A percentile compares a stretch with the other conserved stretches of the same genome.
phyloP scores from a whole-genome alignment of 208 protist species.

The Herpetomonas samuelpessoai region DNA sequence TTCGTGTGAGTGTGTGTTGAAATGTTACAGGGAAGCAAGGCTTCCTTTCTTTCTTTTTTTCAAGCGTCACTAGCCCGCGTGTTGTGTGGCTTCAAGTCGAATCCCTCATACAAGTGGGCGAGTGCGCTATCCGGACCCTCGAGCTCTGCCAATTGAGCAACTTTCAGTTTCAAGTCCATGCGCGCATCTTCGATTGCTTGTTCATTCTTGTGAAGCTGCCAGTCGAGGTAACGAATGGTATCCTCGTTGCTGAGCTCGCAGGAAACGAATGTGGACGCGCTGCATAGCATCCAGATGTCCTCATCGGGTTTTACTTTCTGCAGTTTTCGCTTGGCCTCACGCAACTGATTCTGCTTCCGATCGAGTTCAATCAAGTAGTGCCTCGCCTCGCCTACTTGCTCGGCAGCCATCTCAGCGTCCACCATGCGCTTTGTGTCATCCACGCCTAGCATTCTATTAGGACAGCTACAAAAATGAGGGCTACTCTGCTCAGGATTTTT shows the following conservation, averaged over 20 bases:
- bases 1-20: not conserved
- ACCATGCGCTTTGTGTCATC: constrained; percentile 21
- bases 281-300: constrained; percentile 72
- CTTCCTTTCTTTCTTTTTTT: constrained; percentile 1
- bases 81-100: constrained; percentile 50
- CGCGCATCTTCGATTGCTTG: constrained; percentile 58
- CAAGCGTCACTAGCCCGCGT: not conserved
- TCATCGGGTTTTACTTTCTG: constrained; percentile 36
- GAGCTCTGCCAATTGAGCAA: constrained; percentile 70
- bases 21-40: constrained; percentile 4
- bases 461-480: no score
- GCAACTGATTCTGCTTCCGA: constrained; percentile 75
- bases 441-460: constrained; percentile 14
- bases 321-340: constrained; percentile 62
- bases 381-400: constrained; percentile 64
- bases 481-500: no score
- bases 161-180: constrained; percentile 71
- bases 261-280: constrained; percentile 73
- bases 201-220: constrained; percentile 50
- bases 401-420: constrained; percentile 55
- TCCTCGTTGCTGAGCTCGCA: constrained; percentile 51
- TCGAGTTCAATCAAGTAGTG: constrained; percentile 73
- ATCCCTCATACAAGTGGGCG: constrained; percentile 63
- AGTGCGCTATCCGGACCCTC: constrained; percentile 77
- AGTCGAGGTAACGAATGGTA: constrained; percentile 60